These are phyloP conservation scores for Fusarium sterilihyphosum DNA, from an alignment of 2,329 filamentous ascomycete species.

Conservation along the genomic window DNA sequence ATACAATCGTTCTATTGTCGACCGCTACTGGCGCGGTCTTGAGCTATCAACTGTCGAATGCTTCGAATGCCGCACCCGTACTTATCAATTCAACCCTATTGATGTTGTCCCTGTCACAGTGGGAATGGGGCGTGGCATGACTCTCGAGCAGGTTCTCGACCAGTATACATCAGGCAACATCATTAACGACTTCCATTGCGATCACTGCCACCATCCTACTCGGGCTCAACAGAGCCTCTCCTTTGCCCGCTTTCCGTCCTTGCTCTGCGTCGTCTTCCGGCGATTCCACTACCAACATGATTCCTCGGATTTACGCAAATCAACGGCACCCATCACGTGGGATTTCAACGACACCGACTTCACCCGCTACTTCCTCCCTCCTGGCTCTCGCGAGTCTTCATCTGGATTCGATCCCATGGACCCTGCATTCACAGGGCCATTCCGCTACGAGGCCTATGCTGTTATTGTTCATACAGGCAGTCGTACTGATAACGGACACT, in stretches of 20 bases:
- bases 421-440: constrained; percentile 62
- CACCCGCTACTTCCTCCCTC: constrained; percentile 54
- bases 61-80: constrained; percentile 63
- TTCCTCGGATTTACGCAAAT: constrained; percentile 64
- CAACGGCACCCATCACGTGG: constrained; percentile 77
- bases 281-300: constrained; percentile 56
- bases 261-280: constrained; percentile 82
- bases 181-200: constrained; percentile 77
- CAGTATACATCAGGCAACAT: constrained; percentile 75
- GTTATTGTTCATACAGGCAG: constrained; percentile 81
- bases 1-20: constrained; percentile 78
- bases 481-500: constrained; percentile 79
- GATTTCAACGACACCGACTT: constrained; percentile 76
- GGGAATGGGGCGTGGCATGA: constrained; percentile 44
- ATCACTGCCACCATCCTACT: constrained; percentile 74
- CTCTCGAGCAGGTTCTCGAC: constrained; percentile 71
- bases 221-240: constrained; percentile 76
- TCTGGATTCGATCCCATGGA: constrained; percentile 48
- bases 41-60: constrained; percentile 78
- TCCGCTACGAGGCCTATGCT: constrained; percentile 85
- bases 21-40: constrained; percentile 81
- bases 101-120: constrained; percentile 65
- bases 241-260: constrained; percentile 80
- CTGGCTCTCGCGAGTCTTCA: constrained; percentile 45
- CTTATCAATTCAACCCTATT: constrained; percentile 55